These are phyloP conservation scores for Tolypocladium pustulatum DNA, from an alignment of 2,329 filamentous ascomycete genomes.

Conservation along the genomic window DNA sequence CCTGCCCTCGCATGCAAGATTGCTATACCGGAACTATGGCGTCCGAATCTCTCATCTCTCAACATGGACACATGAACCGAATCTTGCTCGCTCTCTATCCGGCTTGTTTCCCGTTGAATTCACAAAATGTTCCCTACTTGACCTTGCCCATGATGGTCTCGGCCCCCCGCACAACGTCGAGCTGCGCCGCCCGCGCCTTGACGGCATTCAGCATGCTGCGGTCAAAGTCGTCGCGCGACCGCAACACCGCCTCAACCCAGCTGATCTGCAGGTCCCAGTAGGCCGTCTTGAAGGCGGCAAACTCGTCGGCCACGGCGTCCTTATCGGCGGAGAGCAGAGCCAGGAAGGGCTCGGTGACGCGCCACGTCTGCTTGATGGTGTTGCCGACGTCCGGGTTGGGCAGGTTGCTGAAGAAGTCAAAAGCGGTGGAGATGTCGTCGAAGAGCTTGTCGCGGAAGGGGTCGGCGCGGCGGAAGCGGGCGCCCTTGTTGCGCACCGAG, in stretches of 20 bases:
- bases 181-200: constrained; percentile 78
- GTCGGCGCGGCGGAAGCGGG: constrained; percentile 77
- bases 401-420: constrained; percentile 73
- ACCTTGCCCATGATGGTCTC: constrained; percentile 96
- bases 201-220: constrained; percentile 77
- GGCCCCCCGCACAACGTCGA: constrained; percentile 66
- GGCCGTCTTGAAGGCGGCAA: constrained; percentile 68
- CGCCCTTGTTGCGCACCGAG: constrained; percentile 78
- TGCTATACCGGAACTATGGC: neutral
- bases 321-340: constrained; percentile 70
- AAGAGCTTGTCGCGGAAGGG: constrained; percentile 89
- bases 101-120: neutral
- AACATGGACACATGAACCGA: neutral
- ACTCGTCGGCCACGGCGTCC: constrained; percentile 62
- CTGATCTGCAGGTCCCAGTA: constrained; percentile 94
- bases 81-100: neutral
- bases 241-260: constrained; percentile 89
- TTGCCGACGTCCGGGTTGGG: constrained; percentile 58
- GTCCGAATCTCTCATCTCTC: neutral
- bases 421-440: constrained; percentile 82
- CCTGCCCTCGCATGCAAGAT: neutral
- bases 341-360: constrained; percentile 77
- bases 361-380: constrained; percentile 83
- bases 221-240: constrained; percentile 87
- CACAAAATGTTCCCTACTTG: constrained; percentile 40